Conservation (phyloP, 257 asterid species). For the Ballota nigra region DNA sequence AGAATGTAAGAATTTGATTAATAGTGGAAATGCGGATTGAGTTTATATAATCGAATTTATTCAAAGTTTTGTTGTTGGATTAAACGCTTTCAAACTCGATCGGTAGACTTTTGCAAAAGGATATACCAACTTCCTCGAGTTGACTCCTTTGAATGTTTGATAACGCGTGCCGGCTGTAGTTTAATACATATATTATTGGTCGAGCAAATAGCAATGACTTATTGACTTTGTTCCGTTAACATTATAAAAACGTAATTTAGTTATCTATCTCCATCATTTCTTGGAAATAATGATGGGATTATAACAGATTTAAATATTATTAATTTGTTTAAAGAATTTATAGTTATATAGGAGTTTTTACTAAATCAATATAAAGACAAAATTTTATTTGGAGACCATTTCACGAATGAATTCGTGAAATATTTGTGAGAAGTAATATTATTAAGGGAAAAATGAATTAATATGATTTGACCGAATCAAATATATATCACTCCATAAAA, state of each 20-base stretch:
- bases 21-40: neutral
- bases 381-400: too few species aligned
- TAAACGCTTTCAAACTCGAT: neutral
- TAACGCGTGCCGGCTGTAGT: neutral
- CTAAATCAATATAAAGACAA: too few species aligned
- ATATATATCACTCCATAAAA: too few species aligned
- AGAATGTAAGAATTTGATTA: neutral
- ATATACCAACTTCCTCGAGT: constrained; percentile 8
- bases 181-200: neutral
- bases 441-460: too few species aligned
- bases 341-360: too few species aligned
- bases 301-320: neutral
- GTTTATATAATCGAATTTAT: neutral
- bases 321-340: too few species aligned
- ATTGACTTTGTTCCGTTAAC: too few species aligned
- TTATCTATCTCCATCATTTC: neutral
- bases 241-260: neutral
- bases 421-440: too few species aligned
- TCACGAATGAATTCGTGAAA: too few species aligned
- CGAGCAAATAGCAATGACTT: constrained; percentile 2
- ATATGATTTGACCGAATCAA: too few species aligned
- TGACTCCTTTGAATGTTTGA: neutral
- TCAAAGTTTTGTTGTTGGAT: neutral
- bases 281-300: neutral
- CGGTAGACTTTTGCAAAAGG: constrained; percentile 2